Evolutionary conservation across 306 rosid species (phyloP), one percentile per base, ranked within the genome.

Genomic region (Arachis stenosperma): DNA sequence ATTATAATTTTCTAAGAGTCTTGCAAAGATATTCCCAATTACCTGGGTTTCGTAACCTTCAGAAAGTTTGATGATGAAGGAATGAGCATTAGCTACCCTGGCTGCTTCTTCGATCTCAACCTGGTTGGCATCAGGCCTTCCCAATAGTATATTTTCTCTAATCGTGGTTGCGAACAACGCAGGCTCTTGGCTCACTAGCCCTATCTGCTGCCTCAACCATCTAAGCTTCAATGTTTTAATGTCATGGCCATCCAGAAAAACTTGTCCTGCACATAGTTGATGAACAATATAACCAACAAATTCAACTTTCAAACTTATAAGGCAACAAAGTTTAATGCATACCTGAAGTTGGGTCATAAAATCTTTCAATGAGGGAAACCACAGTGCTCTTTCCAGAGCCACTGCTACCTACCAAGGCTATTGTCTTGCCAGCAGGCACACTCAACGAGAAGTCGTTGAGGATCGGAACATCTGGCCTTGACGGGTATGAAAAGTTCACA

Each of bases 351-450:
- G 98, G 98, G 53, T 94, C 98, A 59, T 94, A 94, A 79, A 94
- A 94, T 78, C 98, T 86, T 76, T 94, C 98, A 66, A 94, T 91
- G 77, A 94, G 97, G 60, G 98, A 89, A 42, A 94, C 97, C 55
- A 94, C 91, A 30, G 98, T 94, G 90, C 97, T 93, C 87, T 93
- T 93, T 54, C 98, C 98, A 8, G 98, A 93, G 81, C 98, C 98
- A 33, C 98, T 93, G 83, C 98, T 93, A 46, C 98, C 98, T 5
- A 93, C 98, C 79, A 93, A 79, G 73, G 98, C 98, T 57, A 91
- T 94, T 66, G 98, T 94, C 82, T 94, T 94, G 50, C 97, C 98
- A 0, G 98, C 96, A 11, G 98, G 96, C 75, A 94, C 98, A 67
- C 66, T 82, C 56, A 94, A 77, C 11, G 86, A 85, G 80, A 94